Conservation (phyloP, 2,329 filamentous ascomycete species). For the Ophiostoma ips region DNA sequence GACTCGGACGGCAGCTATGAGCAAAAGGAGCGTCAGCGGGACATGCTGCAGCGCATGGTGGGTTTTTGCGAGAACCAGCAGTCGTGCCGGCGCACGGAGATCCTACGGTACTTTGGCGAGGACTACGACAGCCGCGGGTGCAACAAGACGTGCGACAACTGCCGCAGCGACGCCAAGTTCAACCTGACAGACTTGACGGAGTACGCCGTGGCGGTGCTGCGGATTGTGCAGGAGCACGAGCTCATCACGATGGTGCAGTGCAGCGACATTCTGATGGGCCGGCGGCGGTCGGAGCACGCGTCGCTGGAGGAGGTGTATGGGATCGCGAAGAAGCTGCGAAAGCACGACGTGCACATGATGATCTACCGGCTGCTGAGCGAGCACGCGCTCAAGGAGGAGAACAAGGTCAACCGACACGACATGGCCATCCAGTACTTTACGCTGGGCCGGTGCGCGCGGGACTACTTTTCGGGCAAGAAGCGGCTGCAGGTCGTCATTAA, state of each 20-base stretch:
- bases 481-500: slow-evolving; percentile 30
- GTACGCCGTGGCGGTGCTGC: slow-evolving; percentile 57
- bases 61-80: slow-evolving; percentile 80
- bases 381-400: slow-evolving; percentile 58
- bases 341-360: slow-evolving; percentile 69
- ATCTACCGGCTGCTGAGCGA: slow-evolving; percentile 64
- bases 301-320: slow-evolving; percentile 46
- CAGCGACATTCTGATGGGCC: slow-evolving; percentile 71
- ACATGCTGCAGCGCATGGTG: slow-evolving; percentile 75
- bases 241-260: slow-evolving; percentile 65
- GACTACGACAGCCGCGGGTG: slow-evolving; percentile 61
- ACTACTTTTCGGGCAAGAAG: slow-evolving; percentile 30
- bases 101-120: slow-evolving; percentile 91
- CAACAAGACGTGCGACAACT: slow-evolving; percentile 74
- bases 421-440: slow-evolving; percentile 65
- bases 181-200: slow-evolving; percentile 61
- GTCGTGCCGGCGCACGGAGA: slow-evolving; percentile 76
- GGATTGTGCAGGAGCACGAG: slow-evolving; percentile 45
- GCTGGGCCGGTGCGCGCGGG: slow-evolving; percentile 27
- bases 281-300: slow-evolving; percentile 43
- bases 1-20: slow-evolving; percentile 60
- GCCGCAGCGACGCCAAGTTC: slow-evolving; percentile 56
- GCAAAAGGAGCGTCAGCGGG: slow-evolving; percentile 70
- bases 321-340: slow-evolving; percentile 53
- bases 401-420: slow-evolving; percentile 45